A percentile compares a stretch with the other conserved stretches of the same genome.
These are phyloP conservation scores for Trichophyton benhamiae DNA, from an alignment of 2,329 filamentous ascomycete genomes.

Conservation along the genomic window DNA sequence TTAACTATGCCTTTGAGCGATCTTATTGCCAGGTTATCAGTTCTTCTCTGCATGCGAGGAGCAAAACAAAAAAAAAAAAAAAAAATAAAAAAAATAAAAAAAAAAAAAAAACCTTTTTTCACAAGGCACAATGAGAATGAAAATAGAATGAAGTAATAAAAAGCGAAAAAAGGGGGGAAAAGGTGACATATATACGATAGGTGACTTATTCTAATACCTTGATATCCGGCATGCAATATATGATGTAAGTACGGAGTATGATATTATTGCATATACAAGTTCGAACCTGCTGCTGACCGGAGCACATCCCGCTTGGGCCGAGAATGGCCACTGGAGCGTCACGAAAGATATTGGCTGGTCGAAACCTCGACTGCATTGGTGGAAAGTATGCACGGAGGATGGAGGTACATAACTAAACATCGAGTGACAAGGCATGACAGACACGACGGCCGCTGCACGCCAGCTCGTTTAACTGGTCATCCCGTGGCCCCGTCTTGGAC, in stretches of 20 bases:
- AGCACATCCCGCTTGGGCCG: not conserved
- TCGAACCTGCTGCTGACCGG: not conserved
- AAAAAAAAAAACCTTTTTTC: not conserved
- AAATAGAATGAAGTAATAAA: no score
- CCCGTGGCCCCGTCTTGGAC: not conserved
- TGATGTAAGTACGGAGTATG: no score
- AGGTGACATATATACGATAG: no score
- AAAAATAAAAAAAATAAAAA: no score
- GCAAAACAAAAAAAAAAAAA: not conserved
- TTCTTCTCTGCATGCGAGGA: not conserved
- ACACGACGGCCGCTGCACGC: not conserved
- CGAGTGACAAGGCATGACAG: not conserved
- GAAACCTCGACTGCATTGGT: not conserved
- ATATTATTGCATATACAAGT: no score
- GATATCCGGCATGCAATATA: no score
- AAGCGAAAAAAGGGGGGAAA: no score
- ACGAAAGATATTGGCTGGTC: not conserved
- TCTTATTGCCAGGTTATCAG: no score
- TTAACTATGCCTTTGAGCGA: not conserved
- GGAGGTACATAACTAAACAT: not conserved
- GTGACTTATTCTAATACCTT: no score
- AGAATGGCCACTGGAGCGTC: not conserved
- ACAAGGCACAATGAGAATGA: no score
- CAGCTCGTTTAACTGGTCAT: not conserved
- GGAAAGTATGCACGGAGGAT: not conserved